Percentiles rank a stretch among this genome's conserved stretches.
Evolutionary conservation across 345 rosid species (phyloP).

Genomic region (Euphorbia lathyris): DNA sequence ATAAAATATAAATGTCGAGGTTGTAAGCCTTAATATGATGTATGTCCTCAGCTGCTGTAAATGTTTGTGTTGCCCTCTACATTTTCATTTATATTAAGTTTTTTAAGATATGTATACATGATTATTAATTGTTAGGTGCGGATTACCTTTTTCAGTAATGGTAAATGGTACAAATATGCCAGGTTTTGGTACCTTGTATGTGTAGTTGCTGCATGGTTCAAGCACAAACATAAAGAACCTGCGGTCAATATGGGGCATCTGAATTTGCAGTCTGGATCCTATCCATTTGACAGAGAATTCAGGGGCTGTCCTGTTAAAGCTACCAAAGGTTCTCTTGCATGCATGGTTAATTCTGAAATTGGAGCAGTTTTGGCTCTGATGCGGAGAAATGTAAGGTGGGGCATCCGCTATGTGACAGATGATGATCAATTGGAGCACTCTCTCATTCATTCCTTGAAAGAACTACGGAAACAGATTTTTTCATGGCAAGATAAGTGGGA

Average conservation of each 20-base stretch:
- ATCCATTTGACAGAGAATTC: not conserved
- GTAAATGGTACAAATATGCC: too few species aligned
- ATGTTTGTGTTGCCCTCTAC: not conserved
- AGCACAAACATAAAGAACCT: not conserved
- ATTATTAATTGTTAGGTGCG: not conserved
- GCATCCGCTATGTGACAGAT: slow-evolving; percentile 46
- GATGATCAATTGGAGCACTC: slow-evolving; percentile 74
- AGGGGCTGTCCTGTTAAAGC: not conserved
- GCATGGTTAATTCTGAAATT: slow-evolving; percentile 65
- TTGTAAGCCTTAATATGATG: not conserved
- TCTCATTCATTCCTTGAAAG: slow-evolving; percentile 66
- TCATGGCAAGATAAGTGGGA: slow-evolving; percentile 57
- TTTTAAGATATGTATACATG: not conserved
- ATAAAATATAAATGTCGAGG: not conserved
- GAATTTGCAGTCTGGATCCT: slow-evolving; percentile 2
- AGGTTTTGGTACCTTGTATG: not conserved
- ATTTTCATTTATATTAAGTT: not conserved
- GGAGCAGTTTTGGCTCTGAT: slow-evolving; percentile 76
- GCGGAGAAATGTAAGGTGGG: slow-evolving; percentile 81
- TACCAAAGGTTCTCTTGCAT: slow-evolving; percentile 44
- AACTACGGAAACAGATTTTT: slow-evolving; percentile 57
- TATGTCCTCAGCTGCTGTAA: not conserved
- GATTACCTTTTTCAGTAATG: not conserved
- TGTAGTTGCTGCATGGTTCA: slow-evolving; percentile 8
- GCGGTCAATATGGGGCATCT: slow-evolving; percentile 8